Conservation (phyloP, 768 basidiomycete genomes). For the Erythrobasidium yunnanense region DNA sequence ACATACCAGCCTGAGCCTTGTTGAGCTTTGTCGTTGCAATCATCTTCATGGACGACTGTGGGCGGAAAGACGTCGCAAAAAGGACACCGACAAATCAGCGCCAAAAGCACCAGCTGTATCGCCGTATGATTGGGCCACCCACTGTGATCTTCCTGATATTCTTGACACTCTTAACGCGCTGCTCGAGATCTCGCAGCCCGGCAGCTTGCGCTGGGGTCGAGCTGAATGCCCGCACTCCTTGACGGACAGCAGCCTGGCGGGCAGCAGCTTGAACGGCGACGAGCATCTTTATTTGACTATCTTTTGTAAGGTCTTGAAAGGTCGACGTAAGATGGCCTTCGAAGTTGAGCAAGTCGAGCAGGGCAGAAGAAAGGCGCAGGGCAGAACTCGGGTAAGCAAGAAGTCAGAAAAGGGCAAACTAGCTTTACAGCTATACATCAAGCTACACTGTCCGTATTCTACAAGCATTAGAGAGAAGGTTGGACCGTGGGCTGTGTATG, state of each 20-base stretch:
- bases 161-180: conserved; percentile 62
- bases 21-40: conserved; percentile 94
- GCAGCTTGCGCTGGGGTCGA: conserved; percentile 45
- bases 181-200: conserved; percentile 92
- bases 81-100: not conserved
- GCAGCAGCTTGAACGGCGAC: not conserved
- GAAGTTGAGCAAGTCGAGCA: too few relatives aligned
- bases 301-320: too few relatives aligned
- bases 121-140: not conserved
- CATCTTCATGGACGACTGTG: conserved; percentile 72
- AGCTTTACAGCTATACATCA: too few relatives aligned
- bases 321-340: too few relatives aligned
- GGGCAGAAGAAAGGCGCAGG: too few relatives aligned
- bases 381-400: too few relatives aligned
- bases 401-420: too few relatives aligned
- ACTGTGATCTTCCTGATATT: conserved; percentile 55
- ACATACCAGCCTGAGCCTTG: conserved; percentile 63
- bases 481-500: too few relatives aligned
- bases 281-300: too few relatives aligned
- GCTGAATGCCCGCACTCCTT: conserved; percentile 8
- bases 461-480: too few relatives aligned
- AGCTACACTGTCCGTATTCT: too few relatives aligned
- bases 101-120: not conserved
- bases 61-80: conserved; percentile 7
- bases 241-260: not conserved